Evolutionary conservation across 345 rosid species (phyloP).

Genomic region (Physaria fendleri): DNA sequence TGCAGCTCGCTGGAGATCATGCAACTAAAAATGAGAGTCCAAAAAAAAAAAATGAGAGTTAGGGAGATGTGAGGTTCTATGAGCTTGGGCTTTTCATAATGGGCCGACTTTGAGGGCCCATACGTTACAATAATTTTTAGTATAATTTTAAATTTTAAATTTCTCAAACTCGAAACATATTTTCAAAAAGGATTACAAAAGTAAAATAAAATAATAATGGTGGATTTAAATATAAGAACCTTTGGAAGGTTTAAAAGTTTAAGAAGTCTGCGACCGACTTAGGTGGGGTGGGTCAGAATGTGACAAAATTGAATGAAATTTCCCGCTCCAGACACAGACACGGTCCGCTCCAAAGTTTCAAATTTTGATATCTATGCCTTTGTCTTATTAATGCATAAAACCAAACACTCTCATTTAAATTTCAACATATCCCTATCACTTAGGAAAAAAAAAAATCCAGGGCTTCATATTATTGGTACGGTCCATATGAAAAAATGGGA

Average conservation of each 20-base stretch:
- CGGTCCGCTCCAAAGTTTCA: conserved; percentile 17
- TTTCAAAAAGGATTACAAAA: background rate
- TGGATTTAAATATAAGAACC: background rate
- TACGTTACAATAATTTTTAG: background rate
- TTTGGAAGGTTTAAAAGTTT: background rate
- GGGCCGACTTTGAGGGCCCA: background rate
- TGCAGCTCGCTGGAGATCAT: conserved; percentile 51
- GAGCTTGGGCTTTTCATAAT: background rate
- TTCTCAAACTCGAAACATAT: background rate
- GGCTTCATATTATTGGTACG: background rate
- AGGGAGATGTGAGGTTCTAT: background rate
- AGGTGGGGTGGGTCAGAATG: background rate
- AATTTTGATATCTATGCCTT: background rate
- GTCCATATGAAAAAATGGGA: background rate
- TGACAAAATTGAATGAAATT: conserved; percentile 30
- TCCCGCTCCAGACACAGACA: conserved; percentile 22
- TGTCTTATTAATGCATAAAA: background rate
- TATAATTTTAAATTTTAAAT: too few species aligned
- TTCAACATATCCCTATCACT: background rate
- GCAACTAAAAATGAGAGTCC: too few species aligned
- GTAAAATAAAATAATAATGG: background rate
- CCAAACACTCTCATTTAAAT: background rate
- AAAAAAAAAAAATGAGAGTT: too few species aligned
- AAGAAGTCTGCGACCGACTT: conserved; percentile 6
- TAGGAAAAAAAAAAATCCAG: too few species aligned